Base-by-base conservation (phyloP, 345 rosid species). In the Streptanthus diversifolius region DNA sequence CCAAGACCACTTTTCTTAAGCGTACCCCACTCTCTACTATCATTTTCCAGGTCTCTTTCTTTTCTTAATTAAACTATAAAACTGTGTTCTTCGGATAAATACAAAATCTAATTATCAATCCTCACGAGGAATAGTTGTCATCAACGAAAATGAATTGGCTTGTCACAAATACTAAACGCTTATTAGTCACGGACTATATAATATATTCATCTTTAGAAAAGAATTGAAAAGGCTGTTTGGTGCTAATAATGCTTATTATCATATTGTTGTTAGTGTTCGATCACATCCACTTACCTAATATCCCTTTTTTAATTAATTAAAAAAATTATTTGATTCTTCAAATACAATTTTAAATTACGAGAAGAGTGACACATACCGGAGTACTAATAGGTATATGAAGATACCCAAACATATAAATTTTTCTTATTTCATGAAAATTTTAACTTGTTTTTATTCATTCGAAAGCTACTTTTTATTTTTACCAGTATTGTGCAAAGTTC, bases 11-110 rank as follows among this genome's bases (percentile, higher is more conserved):
- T 37, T 83, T 82, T 61, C 72, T 53, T 22, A 80, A 83, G 68
- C 70, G 60, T 49, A 82, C 77, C 67, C 80, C 95, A 10, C 68
- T 93, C 66, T 81, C 91, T 33, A 73, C 86, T 51, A 83, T 89
- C 58, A 75, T 79, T 79, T 93, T 93, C 70, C 71, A 83, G 91
- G 98, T 93, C 68, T 68, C 18, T 73, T 9, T 21, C 4, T 37
- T 36, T 48, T 27, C 59, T 55, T 65, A 30, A 19, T 2, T 9
- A 22, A 51, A 24, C 0, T n/a, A 8, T 17, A 36, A 65, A 45
- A 35, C 8, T 37, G 0, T 74, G 10, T 58, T 29, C 49, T 56
- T 65, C 8, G 52, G 66, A 48, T 75, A 67, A 15, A 59, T 25
- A 63, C 66, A 76, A 76, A 76, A 24, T 49, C 35, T 62, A 69